These are phyloP conservation scores for Euphorbia neoarborescens DNA, from an alignment of 441 rosid species.

Conservation along the genomic window DNA sequence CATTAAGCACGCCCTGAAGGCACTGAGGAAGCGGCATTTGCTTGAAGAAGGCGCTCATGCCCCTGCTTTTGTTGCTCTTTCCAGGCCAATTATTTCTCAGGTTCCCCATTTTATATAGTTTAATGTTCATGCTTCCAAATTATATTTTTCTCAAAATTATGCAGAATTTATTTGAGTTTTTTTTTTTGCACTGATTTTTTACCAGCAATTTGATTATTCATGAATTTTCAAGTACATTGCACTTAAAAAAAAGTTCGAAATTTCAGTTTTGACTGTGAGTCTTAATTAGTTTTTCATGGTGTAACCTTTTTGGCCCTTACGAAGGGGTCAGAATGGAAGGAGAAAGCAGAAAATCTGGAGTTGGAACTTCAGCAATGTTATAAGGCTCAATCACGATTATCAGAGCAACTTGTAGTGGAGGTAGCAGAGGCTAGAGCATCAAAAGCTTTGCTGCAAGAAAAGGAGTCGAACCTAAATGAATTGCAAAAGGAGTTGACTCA, in stretches of 20 bases:
- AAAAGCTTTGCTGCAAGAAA: slow-evolving; percentile 65
- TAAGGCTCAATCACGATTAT: slow-evolving; percentile 76
- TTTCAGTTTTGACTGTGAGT: not conserved
- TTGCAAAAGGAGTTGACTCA: slow-evolving; percentile 45
- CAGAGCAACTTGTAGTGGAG: slow-evolving; percentile 85
- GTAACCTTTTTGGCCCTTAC: slow-evolving; percentile 17
- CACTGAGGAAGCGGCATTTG: slow-evolving; percentile 74
- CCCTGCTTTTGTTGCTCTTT: slow-evolving; percentile 69
- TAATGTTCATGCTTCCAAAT: not conserved
- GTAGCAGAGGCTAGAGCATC: slow-evolving; percentile 67
- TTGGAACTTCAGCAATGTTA: slow-evolving; percentile 81
- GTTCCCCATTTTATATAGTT: slow-evolving; percentile 24
- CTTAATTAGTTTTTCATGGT: not conserved
- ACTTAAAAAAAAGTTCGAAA: no score
- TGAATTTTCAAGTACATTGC: not conserved
- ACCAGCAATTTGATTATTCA: not conserved
- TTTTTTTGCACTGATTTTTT: not conserved
- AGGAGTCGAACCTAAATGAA: slow-evolving; percentile 42
- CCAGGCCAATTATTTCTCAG: slow-evolving; percentile 73
- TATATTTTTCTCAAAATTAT: not conserved
- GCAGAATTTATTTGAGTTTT: not conserved
- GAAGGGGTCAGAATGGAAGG: slow-evolving; percentile 95
- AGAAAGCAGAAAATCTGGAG: slow-evolving; percentile 70
- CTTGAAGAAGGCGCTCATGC: slow-evolving; percentile 90
- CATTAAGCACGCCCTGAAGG: slow-evolving; percentile 69